Evolutionary conservation across 1,284 basidiomycete species (phyloP), one percentile per base, ranked within the genome.

Genomic region (Retiboletus flavoniger): DNA sequence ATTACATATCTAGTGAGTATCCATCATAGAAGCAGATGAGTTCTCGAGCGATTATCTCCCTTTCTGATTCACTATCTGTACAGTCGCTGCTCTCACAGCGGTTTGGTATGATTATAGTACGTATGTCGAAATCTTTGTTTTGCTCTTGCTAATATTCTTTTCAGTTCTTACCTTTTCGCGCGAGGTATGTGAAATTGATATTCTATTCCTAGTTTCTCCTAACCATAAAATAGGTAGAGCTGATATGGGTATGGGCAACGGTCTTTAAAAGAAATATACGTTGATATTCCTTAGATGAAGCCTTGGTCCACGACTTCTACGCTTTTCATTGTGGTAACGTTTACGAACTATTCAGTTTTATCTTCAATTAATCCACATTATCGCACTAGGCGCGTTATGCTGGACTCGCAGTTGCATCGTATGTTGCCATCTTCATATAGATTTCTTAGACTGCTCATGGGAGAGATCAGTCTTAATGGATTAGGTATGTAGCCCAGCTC

Each of bases 221-320:
- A 19, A 42, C 17, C 24, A n/a, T 10, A 7, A 21, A 3, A 7
- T 24, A 56, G 55, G 17, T 56, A 13, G 47, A 56, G 4, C 21
- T 56, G 17, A 55, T 56, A 47, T 56, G 55, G 55, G 55, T 56
- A 55, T 5, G 47, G 19, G 10, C 39, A 47, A 14, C 29, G 2
- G 38, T 34, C 3, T 17, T 17, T 8, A 17, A n/a, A 16, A 50
- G 3, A 28, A 13, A 47, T 47, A 3, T 24, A 4, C 7, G 11
- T 28, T n/a, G 55, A 47, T 13, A 14, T 10, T 34, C 13, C 16
- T 38, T 38, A 56, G 55, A 36, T 46, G 39, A 55, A 38, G 8
- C 34, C 47, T 8, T 56, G 55, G 55, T 47, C 53, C 5, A 9
- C 7, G 9, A 50, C 55, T 39, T 50, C 55, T 13, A 50, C 42